Base-by-base conservation (phyloP, 495 filamentous ascomycete species). In the Cercophora samala region DNA sequence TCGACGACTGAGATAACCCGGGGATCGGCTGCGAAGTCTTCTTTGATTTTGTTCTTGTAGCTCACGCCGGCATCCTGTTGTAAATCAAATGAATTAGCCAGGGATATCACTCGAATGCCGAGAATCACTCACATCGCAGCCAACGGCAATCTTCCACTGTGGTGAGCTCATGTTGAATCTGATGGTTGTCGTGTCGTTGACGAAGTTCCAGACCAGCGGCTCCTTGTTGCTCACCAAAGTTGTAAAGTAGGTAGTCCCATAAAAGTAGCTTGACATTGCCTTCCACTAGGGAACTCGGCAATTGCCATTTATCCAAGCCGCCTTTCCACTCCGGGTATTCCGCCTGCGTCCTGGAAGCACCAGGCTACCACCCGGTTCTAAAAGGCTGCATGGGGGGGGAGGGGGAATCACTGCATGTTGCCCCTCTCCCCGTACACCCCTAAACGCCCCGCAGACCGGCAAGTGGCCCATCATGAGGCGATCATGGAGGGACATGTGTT, bases 1-100 rank as follows among this genome's bases (percentile, higher is more conserved):
- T 95, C 91, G 65, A 83, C 80, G 58, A 96, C 83, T 68, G 84
- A 86, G 54, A 79, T 80, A 73, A 96, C 90, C 63, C 86, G 85
- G 2, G 88, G 83, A 79, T 88, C 83, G 52, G 84, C 81, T 65
- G 88, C 82, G 64, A 96, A 87, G 75, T 89, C 85, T 32, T 82
- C 81, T 74, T 89, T 92, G 82, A 96, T 88, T 71, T 88, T 88
- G 76, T 87, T 85, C 78, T 93, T 93, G 84, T 93, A 93, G 72
- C 79, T 80, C 73, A 88, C 82, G 74, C 92, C 92, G 73, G 92
- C 92, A 63, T 91, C 88, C 82, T 93, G 64, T 37, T n/a, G 52
- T 2, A 53, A 17, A 62, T 4, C 18, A 21, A 63, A 13, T 1
- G 29, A n/a, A 26, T 76, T 68, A 74, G 74, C 23, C 51, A 67